Evolutionary conservation across 202 grass and related monocot species (phyloP), one percentile per base, ranked within the genome.

Genomic region (Brachypodium distachyon): DNA sequence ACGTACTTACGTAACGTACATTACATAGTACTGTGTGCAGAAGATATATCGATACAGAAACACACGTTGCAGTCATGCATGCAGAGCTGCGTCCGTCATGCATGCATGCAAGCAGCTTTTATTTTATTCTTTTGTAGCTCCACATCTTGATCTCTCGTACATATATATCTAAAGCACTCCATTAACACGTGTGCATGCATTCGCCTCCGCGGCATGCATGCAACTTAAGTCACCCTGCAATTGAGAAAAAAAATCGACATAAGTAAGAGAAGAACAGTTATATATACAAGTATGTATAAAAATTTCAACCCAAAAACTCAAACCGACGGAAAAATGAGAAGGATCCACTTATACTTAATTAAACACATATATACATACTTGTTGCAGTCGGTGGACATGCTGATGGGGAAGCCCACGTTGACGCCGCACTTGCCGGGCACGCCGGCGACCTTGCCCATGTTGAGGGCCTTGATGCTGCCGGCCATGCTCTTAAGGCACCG

Each of bases 371-470:
- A 21, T 19, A 38, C 19, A 28, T 86, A 86, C 89, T 71, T 91
- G 77, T 34, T 59, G 89, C 89, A 91, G 82, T 96, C 65, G 12
- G 89, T 96, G 70, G 92, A 90, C 70, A 86, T 7, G 59, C 81
- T 77, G 86, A 96, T 87, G 74, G 86, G 53, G 84, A 90, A 90
- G 0, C 38, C 41, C 1, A 92, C 84, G 39, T 9, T 29, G 65
- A 96, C 83, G 16, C 86, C 81, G 64, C 89, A 96, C 75, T 87
- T 87, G 58, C 19, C 44, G 16, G 89, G 89, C 77, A 85, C 70
- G 73, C 27, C 40, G 54, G 89, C 39, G 60, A 77, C 84, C 73
- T 52, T 25, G 59, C 33, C 65, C 37, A 81, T 40, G 53, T 92
- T 74, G 57, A 96, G n/a, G 1, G 65, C 44, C 21, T 44, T 43